Evolutionary conservation across 768 basidiomycete species (phyloP), one percentile per base, ranked within the genome.

Genomic region (Lactifluus pinguis): DNA sequence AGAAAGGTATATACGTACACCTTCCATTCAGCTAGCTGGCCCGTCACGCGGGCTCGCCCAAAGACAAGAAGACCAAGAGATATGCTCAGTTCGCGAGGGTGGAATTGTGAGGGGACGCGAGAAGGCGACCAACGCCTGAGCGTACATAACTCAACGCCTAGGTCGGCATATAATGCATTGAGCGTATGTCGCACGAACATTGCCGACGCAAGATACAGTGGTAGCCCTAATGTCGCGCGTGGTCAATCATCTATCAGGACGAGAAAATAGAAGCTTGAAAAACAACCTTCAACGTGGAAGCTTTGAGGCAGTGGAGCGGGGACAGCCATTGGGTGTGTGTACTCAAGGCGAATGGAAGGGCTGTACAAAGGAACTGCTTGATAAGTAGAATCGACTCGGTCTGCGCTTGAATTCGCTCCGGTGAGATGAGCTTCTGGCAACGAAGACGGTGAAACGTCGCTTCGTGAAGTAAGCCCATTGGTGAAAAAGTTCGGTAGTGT

Each of bases 401-500:
- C 38, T 61, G 64, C 61, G 70, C 70, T 13, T 71, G 66, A 32
- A 70, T 71, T 55, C 69, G 72, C 56, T n/a, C 42, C 53, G 21
- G 50, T 39, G 30, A 55, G 30, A 14, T 34, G 65, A 60, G 13
- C 69, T 57, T 50, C 61, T 45, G 53, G 49, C 36, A 56, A 61
- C 38, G 59, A 67, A 30, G 53, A 55, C 53, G 67, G 57, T 7
- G 68, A 57, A 11, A 68, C 58, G 74, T 80, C 49, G 62, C 66
- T 7, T 76, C 75, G 76, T 4, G 81, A 79, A 11, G 87, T 72
- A 4, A 92, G 80, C 2, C 89, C 89, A 4, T 76, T 76, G 8
- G 77, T 69, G 69, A 92, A 92, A 71, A 91, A 90, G 10, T 79
- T 76, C 1, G 87, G 87, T 7, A 91, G 76, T 0, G 89, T 89